A percentile compares a stretch with the other conserved stretches of the same genome.
Evolutionary conservation across 2,329 filamentous ascomycete species (phyloP).

Genomic region (Colletotrichum noveboracense): DNA sequence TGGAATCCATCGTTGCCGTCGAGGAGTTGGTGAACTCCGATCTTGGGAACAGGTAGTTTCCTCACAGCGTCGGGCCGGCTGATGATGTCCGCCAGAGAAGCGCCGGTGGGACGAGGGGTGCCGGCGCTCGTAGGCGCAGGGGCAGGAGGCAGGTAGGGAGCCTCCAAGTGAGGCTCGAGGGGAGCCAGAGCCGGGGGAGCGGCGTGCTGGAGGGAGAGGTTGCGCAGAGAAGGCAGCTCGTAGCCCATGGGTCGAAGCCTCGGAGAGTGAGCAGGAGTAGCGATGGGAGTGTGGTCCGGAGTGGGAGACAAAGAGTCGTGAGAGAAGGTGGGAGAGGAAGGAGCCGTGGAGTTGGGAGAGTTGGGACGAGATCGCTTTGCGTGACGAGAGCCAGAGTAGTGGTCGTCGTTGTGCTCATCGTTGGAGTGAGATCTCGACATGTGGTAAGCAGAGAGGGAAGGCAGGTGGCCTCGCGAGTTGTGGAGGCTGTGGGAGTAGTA

Average conservation of each 20-base stretch:
- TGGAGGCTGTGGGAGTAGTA: constrained; percentile 57
- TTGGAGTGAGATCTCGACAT: constrained; percentile 91
- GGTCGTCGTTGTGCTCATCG: constrained; percentile 78
- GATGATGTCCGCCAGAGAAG: constrained; percentile 92
- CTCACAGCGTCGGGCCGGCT: constrained; percentile 84
- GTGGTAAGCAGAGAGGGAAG: constrained; percentile 84
- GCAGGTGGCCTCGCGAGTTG: constrained; percentile 66
- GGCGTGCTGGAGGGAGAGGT: constrained; percentile 58
- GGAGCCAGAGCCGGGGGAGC: constrained; percentile 62
- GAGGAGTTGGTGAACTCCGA: constrained; percentile 88
- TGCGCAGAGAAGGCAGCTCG: constrained; percentile 86
- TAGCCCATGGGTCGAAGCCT: constrained; percentile 81
- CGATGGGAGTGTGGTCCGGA: constrained; percentile 97
- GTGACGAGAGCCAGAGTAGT: constrained; percentile 71
- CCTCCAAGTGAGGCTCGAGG: constrained; percentile 62
- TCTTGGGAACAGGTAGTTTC: constrained; percentile 88
- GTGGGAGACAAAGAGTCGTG: constrained; percentile 95
- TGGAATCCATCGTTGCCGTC: constrained; percentile 69
- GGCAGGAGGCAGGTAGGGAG: constrained; percentile 41
- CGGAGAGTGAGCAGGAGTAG: constrained; percentile 93
- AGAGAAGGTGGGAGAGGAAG: constrained; percentile 94
- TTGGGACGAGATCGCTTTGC: constrained; percentile 91
- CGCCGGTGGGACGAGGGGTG: constrained; percentile 63
- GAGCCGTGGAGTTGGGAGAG: constrained; percentile 93
- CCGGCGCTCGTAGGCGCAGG: constrained; percentile 56